Evolutionary conservation across 495 filamentous ascomycete genomes (phyloP).

Genomic region (Usnea hakonensis): DNA sequence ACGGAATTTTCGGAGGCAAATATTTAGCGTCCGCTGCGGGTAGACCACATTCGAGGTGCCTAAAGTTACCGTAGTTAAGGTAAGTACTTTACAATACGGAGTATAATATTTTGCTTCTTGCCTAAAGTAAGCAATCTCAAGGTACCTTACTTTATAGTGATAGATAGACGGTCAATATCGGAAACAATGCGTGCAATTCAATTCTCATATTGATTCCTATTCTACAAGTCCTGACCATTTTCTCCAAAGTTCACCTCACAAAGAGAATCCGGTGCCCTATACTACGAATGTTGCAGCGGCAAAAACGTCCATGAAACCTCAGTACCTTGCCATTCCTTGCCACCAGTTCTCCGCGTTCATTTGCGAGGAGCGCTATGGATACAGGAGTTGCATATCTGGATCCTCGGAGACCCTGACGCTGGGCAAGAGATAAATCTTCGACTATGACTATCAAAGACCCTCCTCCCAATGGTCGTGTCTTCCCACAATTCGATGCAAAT

Average conservation of each 20-base stretch:
- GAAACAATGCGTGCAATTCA: neutral
- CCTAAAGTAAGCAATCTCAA: too few species aligned
- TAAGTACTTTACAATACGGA: too few species aligned
- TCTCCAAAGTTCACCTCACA: neutral
- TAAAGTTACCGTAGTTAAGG: neutral
- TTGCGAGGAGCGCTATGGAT: conserved; percentile 6
- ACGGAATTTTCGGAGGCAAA: conserved; percentile 1
- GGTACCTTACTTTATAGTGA: too few species aligned
- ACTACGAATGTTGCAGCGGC: neutral
- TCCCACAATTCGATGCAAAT: conserved; percentile 7
- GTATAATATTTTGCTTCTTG: too few species aligned
- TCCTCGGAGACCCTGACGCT: neutral
- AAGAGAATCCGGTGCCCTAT: neutral
- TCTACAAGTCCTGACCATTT: neutral
- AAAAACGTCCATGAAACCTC: neutral
- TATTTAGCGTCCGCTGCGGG: conserved; percentile 5
- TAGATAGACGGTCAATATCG: neutral
- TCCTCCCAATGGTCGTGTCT: conserved; percentile 9
- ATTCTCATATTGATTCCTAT: neutral
- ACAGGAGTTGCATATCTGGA: neutral
- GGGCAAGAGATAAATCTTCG: neutral
- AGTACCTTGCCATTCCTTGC: neutral
- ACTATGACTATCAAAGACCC: conserved; percentile 10
- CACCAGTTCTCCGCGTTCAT: neutral
- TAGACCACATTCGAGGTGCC: neutral